Base-by-base conservation (phyloP, 2,329 filamentous ascomycete species). In the Pseudopithomyces maydicus region DNA sequence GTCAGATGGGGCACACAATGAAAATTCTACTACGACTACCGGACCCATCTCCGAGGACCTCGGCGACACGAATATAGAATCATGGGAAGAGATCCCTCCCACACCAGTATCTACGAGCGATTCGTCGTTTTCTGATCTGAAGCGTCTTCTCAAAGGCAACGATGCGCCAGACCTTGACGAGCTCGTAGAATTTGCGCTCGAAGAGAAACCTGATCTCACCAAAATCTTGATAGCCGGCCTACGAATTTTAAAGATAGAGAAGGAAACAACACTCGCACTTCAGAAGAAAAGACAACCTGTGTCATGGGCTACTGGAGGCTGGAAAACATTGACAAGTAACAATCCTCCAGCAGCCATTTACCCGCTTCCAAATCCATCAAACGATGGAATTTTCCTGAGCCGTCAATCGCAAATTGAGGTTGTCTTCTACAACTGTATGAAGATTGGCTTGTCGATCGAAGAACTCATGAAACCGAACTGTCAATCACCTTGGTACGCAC, bases 401-500 rank as follows among this genome's bases (percentile, higher is more conserved):
- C 53, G 38, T 15, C 57, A 63, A 32, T 32, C 55, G 2, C 47
- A 43, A 3, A 46, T 47, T 6, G 55, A 60, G 29, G 57, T 52
- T 10, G 54, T 42, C 33, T 47, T 45, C 19, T 45, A 60, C 42
- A 63, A 63, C 39, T 54, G 55, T 14, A 33, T 46, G 12, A 45
- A 50, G 10, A 58, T 63, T 38, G 61, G 61, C 2, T 45, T 63
- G 10, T 10, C 38, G 2, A 53, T 61, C 41, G 55, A 58, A 51
- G 48, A 57, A 14, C 47, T 61, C 12, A 51, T 45, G 38, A 45
- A 23, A 19, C 55, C 55, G 5, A 50, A 23, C 29, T 58, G 53
- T 23, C 43, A 23, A 12, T 63, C 61, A 7, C 61, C 61, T 2
- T 61, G 54, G 47, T 53, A 52, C 52, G 49, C 47, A 11, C 49